A percentile compares a stretch with the other conserved stretches of the same genome.
Evolutionary conservation across 1,284 basidiomycete genomes (phyloP).

Genomic region (Gymnopus androsaceus): DNA sequence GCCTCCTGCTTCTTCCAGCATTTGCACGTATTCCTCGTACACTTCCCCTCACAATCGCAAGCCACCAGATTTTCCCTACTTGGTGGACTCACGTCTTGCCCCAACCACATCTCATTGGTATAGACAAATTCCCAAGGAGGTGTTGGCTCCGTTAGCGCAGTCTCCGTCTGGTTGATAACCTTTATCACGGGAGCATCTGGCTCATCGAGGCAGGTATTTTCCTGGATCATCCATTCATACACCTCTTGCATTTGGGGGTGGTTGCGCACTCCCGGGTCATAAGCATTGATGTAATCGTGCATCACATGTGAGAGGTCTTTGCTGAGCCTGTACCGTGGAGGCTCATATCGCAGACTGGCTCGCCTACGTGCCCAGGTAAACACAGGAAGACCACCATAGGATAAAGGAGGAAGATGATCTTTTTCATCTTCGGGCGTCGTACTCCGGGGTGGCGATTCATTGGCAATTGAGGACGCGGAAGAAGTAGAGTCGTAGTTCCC

Average conservation of each 20-base stretch:
- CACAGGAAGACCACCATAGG: too few relatives aligned
- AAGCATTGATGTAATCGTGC: constrained; percentile 54
- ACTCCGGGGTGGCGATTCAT: constrained; percentile 3
- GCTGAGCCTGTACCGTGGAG: constrained; percentile 36
- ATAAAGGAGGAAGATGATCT: too few relatives aligned
- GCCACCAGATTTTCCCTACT: constrained; percentile 59
- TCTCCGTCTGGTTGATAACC: constrained; percentile 66
- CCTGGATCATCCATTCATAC: constrained; percentile 57
- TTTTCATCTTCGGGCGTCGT: neutral
- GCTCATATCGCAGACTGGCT: constrained; percentile 29
- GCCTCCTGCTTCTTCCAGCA: constrained; percentile 64
- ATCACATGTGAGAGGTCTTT: constrained; percentile 49
- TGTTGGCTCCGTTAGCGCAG: constrained; percentile 46
- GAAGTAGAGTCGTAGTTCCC: neutral
- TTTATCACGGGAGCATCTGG: constrained; percentile 64
- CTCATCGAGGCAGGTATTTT: constrained; percentile 62
- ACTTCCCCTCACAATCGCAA: constrained; percentile 74
- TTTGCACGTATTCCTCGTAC: constrained; percentile 65
- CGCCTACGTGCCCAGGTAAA: constrained; percentile 37
- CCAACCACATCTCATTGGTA: constrained; percentile 75
- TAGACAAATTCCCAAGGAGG: constrained; percentile 80
- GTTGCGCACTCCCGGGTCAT: constrained; percentile 35
- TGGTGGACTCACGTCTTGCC: constrained; percentile 65
- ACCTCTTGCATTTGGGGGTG: constrained; percentile 42
- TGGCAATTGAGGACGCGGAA: neutral